Evolutionary conservation across 306 rosid genomes (phyloP), one percentile per base, ranked within the genome.

Genomic region (Bauhinia variegata): DNA sequence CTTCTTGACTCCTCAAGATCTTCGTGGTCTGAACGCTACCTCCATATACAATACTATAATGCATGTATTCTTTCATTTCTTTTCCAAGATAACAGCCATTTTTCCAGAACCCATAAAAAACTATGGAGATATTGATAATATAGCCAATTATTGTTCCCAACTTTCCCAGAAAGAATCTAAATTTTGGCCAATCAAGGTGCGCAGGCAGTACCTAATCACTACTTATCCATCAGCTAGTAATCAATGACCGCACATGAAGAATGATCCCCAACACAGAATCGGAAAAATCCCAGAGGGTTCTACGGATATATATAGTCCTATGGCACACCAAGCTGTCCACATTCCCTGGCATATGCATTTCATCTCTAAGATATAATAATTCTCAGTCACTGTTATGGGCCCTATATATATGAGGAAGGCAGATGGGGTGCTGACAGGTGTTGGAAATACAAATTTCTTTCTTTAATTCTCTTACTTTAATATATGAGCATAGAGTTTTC

Each of bases 401-500:
- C 49, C 57, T 76, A 76, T n/a, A n/a, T n/a, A 30, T 73, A 78
- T 41, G n/a, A 60, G 79, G 81, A 75, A 79, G 54, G 60, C 12
- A 58, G 70, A 39, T 75, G 78, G 85, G 89, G 91, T 64, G 50
- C 33, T 71, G 82, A 68, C 91, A 80, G 76, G 80, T 85, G 78
- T 78, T 57, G 7, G 43, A 32, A 49, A 33, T 38, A 53, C 39
- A 14, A 61, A 0, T n/a, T 23, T 2, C 28, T 23, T 23, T 23
- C 28, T 23, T 2, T 23, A 1, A 19, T 13, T 15, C 44, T 38
- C 73, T 38, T 39, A 4, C 58, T 70, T 70, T 77, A 76, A 23
- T 31, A 11, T 23, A 23, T 23, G 28, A 63, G 3, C 42, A 43
- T 51, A 30, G 0, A 49, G 8, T 39, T 56, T 43, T 12, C 39